These are phyloP conservation scores for Acorus calamus DNA, from an alignment of 106 monocot genomes.

Conservation along the genomic window DNA sequence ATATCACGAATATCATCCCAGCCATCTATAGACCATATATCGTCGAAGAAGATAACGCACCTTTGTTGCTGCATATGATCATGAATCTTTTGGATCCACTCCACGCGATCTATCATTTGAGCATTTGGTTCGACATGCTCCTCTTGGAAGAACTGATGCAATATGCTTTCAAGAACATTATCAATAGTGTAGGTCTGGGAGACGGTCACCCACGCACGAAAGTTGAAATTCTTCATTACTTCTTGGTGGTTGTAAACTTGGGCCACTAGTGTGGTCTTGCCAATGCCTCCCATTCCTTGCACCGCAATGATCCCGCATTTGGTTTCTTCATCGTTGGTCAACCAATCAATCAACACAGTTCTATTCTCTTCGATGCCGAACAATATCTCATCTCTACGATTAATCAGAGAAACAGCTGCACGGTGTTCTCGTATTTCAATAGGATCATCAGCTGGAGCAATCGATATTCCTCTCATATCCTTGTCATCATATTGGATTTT, in stretches of 20 bases:
- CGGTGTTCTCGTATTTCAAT: too few species aligned
- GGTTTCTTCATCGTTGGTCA: background rate
- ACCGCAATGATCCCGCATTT: background rate
- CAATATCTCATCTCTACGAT: too few species aligned
- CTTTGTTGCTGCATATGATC: constrained; percentile 8
- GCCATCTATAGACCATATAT: constrained; percentile 16
- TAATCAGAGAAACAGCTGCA: too few species aligned
- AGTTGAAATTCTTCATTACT: constrained; percentile 5
- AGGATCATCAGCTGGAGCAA: too few species aligned
- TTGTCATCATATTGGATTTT: too few species aligned
- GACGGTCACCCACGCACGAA: constrained; percentile 2
- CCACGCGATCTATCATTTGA: background rate
- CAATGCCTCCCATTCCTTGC: constrained; percentile 11
- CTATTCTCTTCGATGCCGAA: too few species aligned
- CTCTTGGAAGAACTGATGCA: background rate
- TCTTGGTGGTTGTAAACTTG: constrained; percentile 6
- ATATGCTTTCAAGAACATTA: constrained; percentile 1
- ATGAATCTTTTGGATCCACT: background rate
- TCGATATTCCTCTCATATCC: too few species aligned
- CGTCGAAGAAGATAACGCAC: constrained; percentile 23
- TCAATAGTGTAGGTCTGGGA: constrained; percentile 5
- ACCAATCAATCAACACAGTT: background rate
- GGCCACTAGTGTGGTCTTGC: constrained; percentile 18
- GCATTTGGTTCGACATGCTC: too few species aligned
- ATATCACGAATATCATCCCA: constrained; percentile 8